Conservation (phyloP, 139 green algal genomes). For the Eudorina sp. region DNA sequence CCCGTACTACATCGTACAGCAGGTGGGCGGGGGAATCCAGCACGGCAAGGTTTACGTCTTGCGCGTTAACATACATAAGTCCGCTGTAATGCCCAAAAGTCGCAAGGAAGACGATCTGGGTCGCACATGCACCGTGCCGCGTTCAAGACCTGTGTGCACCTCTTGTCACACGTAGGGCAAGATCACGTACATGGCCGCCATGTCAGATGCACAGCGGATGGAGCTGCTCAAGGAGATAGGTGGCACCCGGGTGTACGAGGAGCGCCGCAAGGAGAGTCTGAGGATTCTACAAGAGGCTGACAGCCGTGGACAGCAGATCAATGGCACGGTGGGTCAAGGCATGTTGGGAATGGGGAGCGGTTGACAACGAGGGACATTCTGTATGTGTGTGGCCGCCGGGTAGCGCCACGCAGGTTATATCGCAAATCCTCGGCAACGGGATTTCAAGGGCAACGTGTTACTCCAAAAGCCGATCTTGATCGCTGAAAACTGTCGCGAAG, state of each 20-base stretch:
- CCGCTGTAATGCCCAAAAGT: no score
- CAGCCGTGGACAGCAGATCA: slow-evolving; percentile 76
- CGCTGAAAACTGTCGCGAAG: no score
- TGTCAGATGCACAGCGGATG: slow-evolving; percentile 94
- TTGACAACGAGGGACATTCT: no score
- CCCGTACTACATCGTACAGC: slow-evolving; percentile 99
- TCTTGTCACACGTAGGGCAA: slow-evolving; percentile 47
- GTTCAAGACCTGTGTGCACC: no score
- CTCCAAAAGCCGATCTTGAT: no score
- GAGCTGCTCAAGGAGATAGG: slow-evolving; percentile 99
- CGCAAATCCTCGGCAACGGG: no score
- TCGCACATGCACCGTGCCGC: background rate
- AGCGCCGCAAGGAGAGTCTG: slow-evolving; percentile 88
- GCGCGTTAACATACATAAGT: no score
- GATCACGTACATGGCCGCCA: slow-evolving; percentile 83
- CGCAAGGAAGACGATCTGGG: slow-evolving; percentile 72
- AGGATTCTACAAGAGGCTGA: slow-evolving; percentile 92
- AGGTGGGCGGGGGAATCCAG: slow-evolving; percentile 69
- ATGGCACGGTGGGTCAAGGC: slow-evolving; percentile 81
- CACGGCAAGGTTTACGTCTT: no score
- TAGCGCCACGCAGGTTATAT: no score
- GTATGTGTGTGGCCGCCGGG: no score
- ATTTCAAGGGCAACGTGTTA: no score
- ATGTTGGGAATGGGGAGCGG: no score
- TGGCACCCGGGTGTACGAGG: slow-evolving; percentile 92